Evolutionary conservation across 2,329 filamentous ascomycete species (phyloP), one percentile per base, ranked within the genome.

Genomic region (Fusarium sp.): DNA sequence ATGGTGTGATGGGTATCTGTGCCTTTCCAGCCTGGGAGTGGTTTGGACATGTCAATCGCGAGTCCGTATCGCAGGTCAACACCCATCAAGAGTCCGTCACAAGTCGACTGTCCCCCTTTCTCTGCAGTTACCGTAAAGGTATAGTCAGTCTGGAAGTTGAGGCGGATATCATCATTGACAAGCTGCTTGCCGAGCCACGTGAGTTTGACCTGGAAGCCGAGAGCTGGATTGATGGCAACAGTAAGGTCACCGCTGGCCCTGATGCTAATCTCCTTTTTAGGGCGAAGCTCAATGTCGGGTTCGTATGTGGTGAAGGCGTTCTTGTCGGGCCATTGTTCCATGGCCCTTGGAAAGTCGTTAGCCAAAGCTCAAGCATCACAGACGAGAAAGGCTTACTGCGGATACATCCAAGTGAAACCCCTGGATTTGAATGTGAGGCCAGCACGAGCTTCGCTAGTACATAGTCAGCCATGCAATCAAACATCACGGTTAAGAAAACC

Each of bases 121-220:
- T 48, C 28, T n/a, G 46, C 46, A 36, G 46, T 36, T 18, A 48
- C 46, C 13, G 46, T n/a, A n/a, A 48, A 48, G 28, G 46, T 48
- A n/a, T 34, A 48, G 46, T 48, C 46, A 13, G 46, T 48, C 28
- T 48, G 46, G 30, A 48, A 48, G 30, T 48, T 48, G 28, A 48
- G 46, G 28, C 46, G 46, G n/a, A 48, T 48, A 30, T 48, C 46
- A 7, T 48, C 15, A 13, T 48, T 48, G 46, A 48, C 46, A 18
- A 48, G 28, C 16, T 18, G 28, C 16, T 48, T 48, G 28, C 46
- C 46, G n/a, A 48, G 46, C 46, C 46, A 48, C 13, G 46, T 48
- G 12, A 48, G 30, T 15, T 48, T 48, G 28, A 48, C 28, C 30
- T 48, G 46, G 30, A 48, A 48, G 28, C 46, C 46, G 28, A 48